These are phyloP conservation scores for Kuraishia hungarica DNA, from an alignment of 805 yeast genomes.

Conservation along the genomic window DNA sequence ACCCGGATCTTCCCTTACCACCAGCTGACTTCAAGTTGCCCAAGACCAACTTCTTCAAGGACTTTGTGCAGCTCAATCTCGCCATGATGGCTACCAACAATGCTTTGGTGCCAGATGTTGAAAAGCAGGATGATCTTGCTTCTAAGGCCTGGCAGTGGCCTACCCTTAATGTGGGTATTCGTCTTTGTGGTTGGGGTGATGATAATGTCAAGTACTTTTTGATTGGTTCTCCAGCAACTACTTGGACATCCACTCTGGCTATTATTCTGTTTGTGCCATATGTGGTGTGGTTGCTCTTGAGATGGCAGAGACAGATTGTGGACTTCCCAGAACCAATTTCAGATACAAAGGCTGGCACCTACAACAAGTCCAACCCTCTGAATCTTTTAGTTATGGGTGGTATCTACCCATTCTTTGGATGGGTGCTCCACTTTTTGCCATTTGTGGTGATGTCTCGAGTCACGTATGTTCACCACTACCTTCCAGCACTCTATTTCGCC, in stretches of 20 bases:
- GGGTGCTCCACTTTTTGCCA: conserved; percentile 85
- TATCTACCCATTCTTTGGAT: conserved; percentile 78
- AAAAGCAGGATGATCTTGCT: conserved; percentile 63
- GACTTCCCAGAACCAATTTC: conserved; percentile 40
- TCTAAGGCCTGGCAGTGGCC: conserved; percentile 90
- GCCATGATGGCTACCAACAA: conserved; percentile 88
- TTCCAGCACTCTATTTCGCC: conserved; percentile 94
- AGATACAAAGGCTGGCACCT: background rate
- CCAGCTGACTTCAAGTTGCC: conserved; percentile 59
- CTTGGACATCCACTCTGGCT: conserved; percentile 53
- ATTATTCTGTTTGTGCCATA: conserved; percentile 37
- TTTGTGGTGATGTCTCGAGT: conserved; percentile 93
- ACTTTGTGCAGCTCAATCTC: conserved; percentile 64
- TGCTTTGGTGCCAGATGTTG: conserved; percentile 71
- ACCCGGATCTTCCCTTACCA: conserved; percentile 49
- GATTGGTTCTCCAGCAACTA: conserved; percentile 58
- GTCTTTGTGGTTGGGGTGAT: conserved; percentile 52
- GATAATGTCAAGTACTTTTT: conserved; percentile 44
- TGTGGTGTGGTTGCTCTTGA: conserved; percentile 34
- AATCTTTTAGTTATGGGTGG: conserved; percentile 51
- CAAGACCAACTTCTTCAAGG: conserved; percentile 67
- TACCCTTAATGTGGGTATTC: conserved; percentile 61
- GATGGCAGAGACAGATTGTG: conserved; percentile 77
- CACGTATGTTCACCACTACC: conserved; percentile 92
- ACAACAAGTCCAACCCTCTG: conserved; percentile 4